A percentile compares a stretch with the other conserved stretches of the same genome.
These are phyloP conservation scores for Myriosclerotinia scirpicola DNA, from an alignment of 2,329 filamentous ascomycete species.

Conservation along the genomic window DNA sequence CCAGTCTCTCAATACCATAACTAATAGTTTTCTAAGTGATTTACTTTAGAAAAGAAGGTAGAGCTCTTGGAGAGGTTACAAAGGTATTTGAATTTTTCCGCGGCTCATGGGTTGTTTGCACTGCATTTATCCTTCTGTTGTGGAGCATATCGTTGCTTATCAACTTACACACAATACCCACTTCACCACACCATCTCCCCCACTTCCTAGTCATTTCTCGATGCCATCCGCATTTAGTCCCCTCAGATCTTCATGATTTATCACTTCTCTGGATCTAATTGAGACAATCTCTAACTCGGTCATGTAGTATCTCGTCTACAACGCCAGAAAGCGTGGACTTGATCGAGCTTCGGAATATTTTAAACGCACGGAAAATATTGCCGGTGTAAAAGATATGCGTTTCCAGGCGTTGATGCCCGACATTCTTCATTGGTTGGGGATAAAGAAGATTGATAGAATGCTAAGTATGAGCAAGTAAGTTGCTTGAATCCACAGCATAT, in stretches of 20 bases:
- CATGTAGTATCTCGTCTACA: slow-evolving; percentile 59
- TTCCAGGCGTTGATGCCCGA: slow-evolving; percentile 99
- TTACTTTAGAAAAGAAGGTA: slow-evolving; percentile 97
- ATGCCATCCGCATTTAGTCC: slow-evolving; percentile 27
- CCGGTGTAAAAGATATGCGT: slow-evolving; percentile 93
- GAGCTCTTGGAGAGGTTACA: slow-evolving; percentile 84
- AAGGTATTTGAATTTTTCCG: slow-evolving; percentile 35
- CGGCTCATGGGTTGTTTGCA: slow-evolving; percentile 17
- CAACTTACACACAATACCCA: slow-evolving; percentile 61
- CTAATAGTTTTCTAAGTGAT: slow-evolving; percentile 60
- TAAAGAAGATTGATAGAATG: slow-evolving; percentile 98
- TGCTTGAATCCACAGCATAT: slow-evolving; percentile 18
- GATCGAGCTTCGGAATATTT: slow-evolving; percentile 91
- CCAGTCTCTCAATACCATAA: not conserved
- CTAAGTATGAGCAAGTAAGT: slow-evolving; percentile 85
- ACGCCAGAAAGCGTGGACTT: slow-evolving; percentile 75
- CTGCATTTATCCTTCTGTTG: slow-evolving; percentile 25
- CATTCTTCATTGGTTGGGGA: slow-evolving; percentile 96
- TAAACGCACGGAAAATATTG: slow-evolving; percentile 96
- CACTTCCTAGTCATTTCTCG: slow-evolving; percentile 52
- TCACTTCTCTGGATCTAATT: slow-evolving; percentile 20
- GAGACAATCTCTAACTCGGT: slow-evolving; percentile 30
- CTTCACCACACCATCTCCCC: slow-evolving; percentile 58
- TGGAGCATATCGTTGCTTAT: slow-evolving; percentile 19
- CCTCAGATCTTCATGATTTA: slow-evolving; percentile 15